Percentiles rank a stretch among this genome's conserved stretches.
Evolutionary conservation across 139 green algal species (phyloP).

Genomic region (Chlorella vulgaris): DNA sequence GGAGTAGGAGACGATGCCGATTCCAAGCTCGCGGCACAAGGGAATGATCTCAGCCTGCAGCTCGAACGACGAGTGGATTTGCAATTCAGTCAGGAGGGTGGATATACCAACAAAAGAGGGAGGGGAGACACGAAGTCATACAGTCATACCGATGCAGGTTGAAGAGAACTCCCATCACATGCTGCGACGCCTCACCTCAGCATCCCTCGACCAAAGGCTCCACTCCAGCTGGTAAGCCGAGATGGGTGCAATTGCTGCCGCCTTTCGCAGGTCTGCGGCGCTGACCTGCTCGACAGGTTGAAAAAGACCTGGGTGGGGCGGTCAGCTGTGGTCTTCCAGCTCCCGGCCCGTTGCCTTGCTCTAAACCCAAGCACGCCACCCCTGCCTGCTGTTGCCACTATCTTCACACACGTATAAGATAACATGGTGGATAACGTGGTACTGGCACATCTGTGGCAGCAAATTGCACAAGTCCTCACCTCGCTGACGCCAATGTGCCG

Average conservation of each 20-base stretch:
- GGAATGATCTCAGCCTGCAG: slow-evolving; percentile 66
- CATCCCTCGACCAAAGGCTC: slow-evolving; percentile 70
- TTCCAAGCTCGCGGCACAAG: slow-evolving; percentile 67
- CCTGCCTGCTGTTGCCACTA: neutral
- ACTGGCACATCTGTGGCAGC: neutral
- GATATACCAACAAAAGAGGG: no score
- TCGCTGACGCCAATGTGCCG: slow-evolving; percentile 78
- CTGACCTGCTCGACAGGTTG: neutral
- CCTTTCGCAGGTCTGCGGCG: slow-evolving; percentile 63
- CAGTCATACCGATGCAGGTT: no score
- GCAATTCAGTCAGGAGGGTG: neutral
- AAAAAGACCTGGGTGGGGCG: neutral
- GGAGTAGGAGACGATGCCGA: slow-evolving; percentile 75
- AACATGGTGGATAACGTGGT: neutral
- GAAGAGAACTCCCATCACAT: neutral
- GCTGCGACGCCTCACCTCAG: slow-evolving; percentile 42
- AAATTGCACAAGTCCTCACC: neutral
- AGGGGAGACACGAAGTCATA: no score
- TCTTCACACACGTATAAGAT: no score
- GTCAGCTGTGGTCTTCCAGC: neutral
- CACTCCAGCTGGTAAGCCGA: slow-evolving; percentile 75
- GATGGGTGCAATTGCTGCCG: slow-evolving; percentile 71
- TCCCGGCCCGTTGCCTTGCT: neutral
- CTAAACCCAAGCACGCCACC: neutral
- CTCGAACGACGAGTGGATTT: no score